Evolutionary conservation across 1,139 yeast genomes (phyloP).

Genomic region (Kurtzmaniella natalensis): DNA sequence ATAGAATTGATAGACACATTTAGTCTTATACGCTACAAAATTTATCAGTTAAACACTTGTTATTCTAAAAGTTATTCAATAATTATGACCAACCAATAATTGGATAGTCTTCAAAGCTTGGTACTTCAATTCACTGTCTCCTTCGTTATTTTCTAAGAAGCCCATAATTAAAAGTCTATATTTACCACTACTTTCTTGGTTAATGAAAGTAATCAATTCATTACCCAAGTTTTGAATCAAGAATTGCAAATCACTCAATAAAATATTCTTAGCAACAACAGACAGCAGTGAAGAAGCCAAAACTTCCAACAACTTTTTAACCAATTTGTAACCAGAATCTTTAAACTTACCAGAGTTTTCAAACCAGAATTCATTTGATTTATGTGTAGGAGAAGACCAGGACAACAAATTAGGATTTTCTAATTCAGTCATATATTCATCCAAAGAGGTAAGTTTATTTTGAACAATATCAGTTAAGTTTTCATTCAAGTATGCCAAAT

Average conservation of each 20-base stretch:
- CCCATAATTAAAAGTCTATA: slow-evolving; percentile 76
- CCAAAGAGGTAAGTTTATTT: slow-evolving; percentile 78
- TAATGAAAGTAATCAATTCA: slow-evolving; percentile 72
- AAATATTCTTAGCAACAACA: slow-evolving; percentile 32
- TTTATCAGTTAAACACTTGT: too few relatives aligned
- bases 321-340: slow-evolving; percentile 68
- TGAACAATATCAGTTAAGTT: slow-evolving; percentile 68
- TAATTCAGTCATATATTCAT: slow-evolving; percentile 84
- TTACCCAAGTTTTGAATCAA: slow-evolving; percentile 41
- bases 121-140: slow-evolving; percentile 84
- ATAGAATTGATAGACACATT: too few relatives aligned
- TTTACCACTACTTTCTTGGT: slow-evolving; percentile 53
- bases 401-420: slow-evolving; percentile 70
- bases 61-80: too few relatives aligned
- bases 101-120: slow-evolving; percentile 96
- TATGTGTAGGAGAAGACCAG: slow-evolving; percentile 91
- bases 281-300: slow-evolving; percentile 20
- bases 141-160: slow-evolving; percentile 61
- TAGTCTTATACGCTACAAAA: too few relatives aligned
- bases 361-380: slow-evolving; percentile 83
- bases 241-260: slow-evolving; percentile 52
- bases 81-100: slow-evolving; percentile 71
- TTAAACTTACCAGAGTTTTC: slow-evolving; percentile 76
- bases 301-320: slow-evolving; percentile 47
- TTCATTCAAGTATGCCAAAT: slow-evolving; percentile 55